Evolutionary conservation across 331 rosid genomes (phyloP).

Genomic region (Cydonia oblonga): DNA sequence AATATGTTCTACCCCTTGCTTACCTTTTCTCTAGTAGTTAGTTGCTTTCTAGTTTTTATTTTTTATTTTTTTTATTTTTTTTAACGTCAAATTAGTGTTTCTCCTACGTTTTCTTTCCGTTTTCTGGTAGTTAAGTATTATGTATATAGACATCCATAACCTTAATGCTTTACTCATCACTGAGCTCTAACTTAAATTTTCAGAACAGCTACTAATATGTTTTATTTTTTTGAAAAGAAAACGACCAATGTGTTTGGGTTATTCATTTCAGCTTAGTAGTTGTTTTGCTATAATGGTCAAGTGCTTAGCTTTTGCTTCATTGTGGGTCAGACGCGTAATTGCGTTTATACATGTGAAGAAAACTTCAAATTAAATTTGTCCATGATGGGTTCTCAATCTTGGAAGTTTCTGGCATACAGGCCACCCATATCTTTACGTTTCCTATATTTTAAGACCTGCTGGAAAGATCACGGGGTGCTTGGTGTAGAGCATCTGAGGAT

Average conservation of each 20-base stretch:
- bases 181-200: neutral
- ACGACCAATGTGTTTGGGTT: neutral
- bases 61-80: too few species aligned
- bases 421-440: neutral
- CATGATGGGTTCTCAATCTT: neutral
- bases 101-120: neutral
- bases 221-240: too few species aligned
- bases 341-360: neutral
- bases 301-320: neutral
- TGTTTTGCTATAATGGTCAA: neutral
- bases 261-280: neutral
- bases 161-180: neutral
- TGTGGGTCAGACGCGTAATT: neutral
- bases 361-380: neutral
- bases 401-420: neutral
- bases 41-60: neutral
- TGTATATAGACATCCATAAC: neutral
- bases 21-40: neutral
- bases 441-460: constrained; percentile 9
- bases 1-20: neutral
- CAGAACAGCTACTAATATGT: neutral
- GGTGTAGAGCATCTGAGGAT: constrained; percentile 24
- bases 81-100: neutral
- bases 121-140: neutral
- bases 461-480: constrained; percentile 18